These are phyloP conservation scores for Lathyrus sativus DNA, from an alignment of 306 rosid genomes.

Conservation along the genomic window DNA sequence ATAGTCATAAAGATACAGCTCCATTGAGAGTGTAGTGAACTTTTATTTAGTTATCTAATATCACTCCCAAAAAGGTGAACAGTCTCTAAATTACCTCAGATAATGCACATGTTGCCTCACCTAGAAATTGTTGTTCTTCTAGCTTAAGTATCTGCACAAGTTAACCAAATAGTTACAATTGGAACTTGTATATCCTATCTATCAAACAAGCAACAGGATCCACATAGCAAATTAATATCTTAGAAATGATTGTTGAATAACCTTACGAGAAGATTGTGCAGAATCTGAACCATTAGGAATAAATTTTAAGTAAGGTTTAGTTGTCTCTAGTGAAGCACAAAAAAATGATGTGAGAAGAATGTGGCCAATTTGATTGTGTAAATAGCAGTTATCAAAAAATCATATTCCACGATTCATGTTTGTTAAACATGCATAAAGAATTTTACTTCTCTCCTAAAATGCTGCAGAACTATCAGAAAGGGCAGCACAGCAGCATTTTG, in stretches of 20 bases:
- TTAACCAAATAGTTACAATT: conserved; percentile 38
- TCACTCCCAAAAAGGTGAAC: conserved; percentile 24
- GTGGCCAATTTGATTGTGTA: conserved; percentile 24
- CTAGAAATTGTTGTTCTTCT: conserved; percentile 95
- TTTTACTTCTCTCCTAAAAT: conserved; percentile 14
- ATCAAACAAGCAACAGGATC: conserved; percentile 27
- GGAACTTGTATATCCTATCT: conserved; percentile 35
- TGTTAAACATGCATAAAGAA: conserved; percentile 17
- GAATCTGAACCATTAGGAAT: conserved; percentile 3
- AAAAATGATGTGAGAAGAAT: conserved; percentile 13
- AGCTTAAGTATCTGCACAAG: conserved; percentile 86
- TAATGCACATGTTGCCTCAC: conserved; percentile 85
- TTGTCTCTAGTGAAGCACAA: conserved; percentile 26
- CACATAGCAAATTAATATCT: conserved; percentile 16
- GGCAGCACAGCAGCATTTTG: conserved; percentile 18
- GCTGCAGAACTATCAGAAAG: conserved; percentile 9
- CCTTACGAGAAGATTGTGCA: conserved; percentile 27
- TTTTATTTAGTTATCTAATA: conserved; percentile 32
- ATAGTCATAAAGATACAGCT: conserved; percentile 20
- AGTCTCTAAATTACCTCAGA: conserved; percentile 70
- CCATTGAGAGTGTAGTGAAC: conserved; percentile 18
- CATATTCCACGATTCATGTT: conserved; percentile 13
- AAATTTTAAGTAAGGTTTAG: not conserved
- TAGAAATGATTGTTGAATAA: conserved; percentile 5
- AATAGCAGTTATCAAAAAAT: conserved; percentile 2